Conservation (phyloP, 306 rosid species). For the Prinsepia uniflora region DNA sequence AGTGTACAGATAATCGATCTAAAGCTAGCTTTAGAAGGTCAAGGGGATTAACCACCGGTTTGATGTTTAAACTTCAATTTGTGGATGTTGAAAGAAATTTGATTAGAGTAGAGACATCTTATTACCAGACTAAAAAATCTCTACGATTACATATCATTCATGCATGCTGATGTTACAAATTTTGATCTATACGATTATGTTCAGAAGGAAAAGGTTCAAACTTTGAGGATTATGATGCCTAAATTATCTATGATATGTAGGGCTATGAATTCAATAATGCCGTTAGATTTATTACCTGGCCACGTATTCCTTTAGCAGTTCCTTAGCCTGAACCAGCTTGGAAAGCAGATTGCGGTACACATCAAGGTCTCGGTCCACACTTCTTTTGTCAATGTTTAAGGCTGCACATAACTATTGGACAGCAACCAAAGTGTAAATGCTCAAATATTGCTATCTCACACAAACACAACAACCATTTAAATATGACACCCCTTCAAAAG, state of each 20-base stretch:
- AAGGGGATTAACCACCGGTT: background rate
- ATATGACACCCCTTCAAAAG: background rate
- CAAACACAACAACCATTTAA: too few relatives aligned
- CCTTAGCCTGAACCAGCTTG: constrained; percentile 96
- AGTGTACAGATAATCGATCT: background rate
- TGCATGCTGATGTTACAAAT: background rate
- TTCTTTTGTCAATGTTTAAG: constrained; percentile 68
- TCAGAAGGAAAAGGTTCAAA: constrained; percentile 13
- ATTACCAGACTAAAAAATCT: background rate
- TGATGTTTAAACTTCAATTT: background rate
- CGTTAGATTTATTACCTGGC: constrained; percentile 55
- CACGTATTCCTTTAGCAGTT: constrained; percentile 84
- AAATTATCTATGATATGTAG: background rate
- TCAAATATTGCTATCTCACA: background rate
- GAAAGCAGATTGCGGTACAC: constrained; percentile 94
- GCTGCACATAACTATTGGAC: constrained; percentile 71
- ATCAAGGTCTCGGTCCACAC: constrained; percentile 96
- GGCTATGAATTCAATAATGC: background rate
- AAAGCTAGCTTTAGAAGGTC: background rate
- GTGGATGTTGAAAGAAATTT: background rate
- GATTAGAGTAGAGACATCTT: background rate
- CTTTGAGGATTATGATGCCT: constrained; percentile 4
- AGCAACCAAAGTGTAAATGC: constrained; percentile 25
- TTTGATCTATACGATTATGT: background rate
- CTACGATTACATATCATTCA: background rate